A percentile compares a stretch with the other conserved stretches of the same genome.
These are phyloP conservation scores for Chaetothyriales sp. DNA, from an alignment of 2,329 filamentous ascomycete genomes.

Conservation along the genomic window DNA sequence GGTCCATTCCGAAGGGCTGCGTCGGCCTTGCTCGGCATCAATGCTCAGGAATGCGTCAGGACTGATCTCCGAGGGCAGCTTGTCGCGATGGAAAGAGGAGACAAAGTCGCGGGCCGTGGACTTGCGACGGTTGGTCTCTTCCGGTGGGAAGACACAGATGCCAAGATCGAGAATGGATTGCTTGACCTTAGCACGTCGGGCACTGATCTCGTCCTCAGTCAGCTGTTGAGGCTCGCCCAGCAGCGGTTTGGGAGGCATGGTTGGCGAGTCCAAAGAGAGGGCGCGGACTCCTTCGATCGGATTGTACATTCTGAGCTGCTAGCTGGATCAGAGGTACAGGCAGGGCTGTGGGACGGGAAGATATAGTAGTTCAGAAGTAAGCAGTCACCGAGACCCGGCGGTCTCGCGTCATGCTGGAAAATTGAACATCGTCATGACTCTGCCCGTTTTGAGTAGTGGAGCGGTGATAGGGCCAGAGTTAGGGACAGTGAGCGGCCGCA, in stretches of 20 bases:
- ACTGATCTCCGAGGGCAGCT: conserved; percentile 29
- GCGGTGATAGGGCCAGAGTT: background rate
- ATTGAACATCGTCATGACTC: background rate
- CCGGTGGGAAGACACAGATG: background rate
- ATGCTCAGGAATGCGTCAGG: conserved; percentile 25
- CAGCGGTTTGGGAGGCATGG: background rate
- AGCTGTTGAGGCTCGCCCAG: background rate
- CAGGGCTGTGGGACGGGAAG: background rate
- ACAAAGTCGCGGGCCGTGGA: conserved; percentile 26
- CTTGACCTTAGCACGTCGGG: background rate
- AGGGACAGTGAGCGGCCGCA: background rate
- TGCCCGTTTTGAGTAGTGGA: background rate
- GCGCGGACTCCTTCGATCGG: background rate
- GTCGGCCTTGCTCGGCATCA: conserved; percentile 12
- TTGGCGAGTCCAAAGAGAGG: background rate
- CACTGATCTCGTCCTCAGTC: background rate
- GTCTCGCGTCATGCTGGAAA: background rate
- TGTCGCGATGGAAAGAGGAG: conserved; percentile 27
- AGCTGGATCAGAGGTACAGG: background rate
- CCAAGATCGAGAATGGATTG: background rate
- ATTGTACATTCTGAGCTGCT: background rate
- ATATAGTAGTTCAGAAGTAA: background rate
- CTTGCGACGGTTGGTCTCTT: conserved; percentile 5
- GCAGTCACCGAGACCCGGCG: background rate
- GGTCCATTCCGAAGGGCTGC: conserved; percentile 28